Conservation (phyloP, 2,329 filamentous ascomycete species). For the Mariannaea elegans region DNA sequence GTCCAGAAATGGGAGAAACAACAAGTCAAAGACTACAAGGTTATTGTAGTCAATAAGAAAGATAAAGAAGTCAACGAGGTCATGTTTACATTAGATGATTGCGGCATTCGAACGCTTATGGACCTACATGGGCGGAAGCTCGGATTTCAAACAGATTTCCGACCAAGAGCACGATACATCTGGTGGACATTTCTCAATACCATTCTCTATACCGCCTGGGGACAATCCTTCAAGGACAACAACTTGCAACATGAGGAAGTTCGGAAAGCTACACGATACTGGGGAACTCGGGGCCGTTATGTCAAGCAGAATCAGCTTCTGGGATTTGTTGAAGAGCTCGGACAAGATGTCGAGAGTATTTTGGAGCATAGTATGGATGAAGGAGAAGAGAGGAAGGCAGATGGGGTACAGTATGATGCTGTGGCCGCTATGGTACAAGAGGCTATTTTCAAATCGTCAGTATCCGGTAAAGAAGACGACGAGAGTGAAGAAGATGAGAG, state of each 20-base stretch:
- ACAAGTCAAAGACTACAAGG: slow-evolving; percentile 2
- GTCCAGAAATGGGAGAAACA: background rate
- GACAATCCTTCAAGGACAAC: background rate
- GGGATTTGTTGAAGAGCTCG: slow-evolving; percentile 10
- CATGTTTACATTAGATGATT: background rate
- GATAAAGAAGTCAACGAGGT: background rate
- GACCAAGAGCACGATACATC: slow-evolving; percentile 7
- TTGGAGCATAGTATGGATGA: background rate
- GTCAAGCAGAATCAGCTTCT: slow-evolving; percentile 10
- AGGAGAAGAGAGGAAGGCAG: background rate
- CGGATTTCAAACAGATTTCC: slow-evolving; percentile 4
- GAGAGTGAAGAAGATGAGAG: too few species aligned
- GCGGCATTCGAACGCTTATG: background rate
- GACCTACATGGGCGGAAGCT: slow-evolving; percentile 9
- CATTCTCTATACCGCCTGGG: background rate
- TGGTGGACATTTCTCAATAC: slow-evolving; percentile 17
- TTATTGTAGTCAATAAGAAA: background rate
- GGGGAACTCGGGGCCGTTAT: background rate
- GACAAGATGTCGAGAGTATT: slow-evolving; percentile 8
- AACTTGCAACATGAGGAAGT: background rate
- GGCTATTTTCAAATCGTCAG: too few species aligned
- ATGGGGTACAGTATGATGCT: background rate
- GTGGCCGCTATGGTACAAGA: background rate
- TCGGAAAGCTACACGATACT: background rate
- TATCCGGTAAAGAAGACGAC: too few species aligned